Conservation (phyloP, 306 rosid genomes). For the Acacia melanoxylon region DNA sequence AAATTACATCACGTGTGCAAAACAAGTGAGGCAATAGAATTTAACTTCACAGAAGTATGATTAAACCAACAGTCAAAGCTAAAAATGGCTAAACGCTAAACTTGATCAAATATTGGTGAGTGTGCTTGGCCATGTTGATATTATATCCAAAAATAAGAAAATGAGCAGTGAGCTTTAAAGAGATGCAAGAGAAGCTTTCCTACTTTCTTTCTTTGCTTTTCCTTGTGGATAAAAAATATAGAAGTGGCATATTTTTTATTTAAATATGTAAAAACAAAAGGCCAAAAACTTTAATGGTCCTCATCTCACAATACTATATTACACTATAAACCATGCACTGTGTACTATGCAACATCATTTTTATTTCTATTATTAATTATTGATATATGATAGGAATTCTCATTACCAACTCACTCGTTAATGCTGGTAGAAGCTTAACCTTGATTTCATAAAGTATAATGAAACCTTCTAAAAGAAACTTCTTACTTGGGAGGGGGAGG, state of each 20-base stretch:
- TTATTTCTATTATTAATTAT: background rate
- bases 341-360: background rate
- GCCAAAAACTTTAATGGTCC: background rate
- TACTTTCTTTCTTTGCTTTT: background rate
- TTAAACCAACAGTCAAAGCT: conserved; percentile 28
- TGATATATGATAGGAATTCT: background rate
- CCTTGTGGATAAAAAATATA: background rate
- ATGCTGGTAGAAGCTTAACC: background rate
- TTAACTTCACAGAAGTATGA: conserved; percentile 16
- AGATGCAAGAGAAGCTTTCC: conserved; percentile 4
- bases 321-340: background rate
- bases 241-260: background rate
- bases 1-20: conserved; percentile 7
- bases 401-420: conserved; percentile 1
- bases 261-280: background rate
- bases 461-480: background rate
- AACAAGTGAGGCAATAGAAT: conserved; percentile 5
- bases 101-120: conserved; percentile 14
- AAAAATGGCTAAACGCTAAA: conserved; percentile 8
- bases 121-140: background rate
- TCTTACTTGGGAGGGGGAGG: background rate
- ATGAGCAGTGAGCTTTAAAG: background rate
- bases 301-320: conserved; percentile 1
- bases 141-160: conserved; percentile 16
- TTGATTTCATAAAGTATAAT: background rate